Base-by-base conservation (phyloP, 768 basidiomycete species). In the Amanita rimosa region DNA sequence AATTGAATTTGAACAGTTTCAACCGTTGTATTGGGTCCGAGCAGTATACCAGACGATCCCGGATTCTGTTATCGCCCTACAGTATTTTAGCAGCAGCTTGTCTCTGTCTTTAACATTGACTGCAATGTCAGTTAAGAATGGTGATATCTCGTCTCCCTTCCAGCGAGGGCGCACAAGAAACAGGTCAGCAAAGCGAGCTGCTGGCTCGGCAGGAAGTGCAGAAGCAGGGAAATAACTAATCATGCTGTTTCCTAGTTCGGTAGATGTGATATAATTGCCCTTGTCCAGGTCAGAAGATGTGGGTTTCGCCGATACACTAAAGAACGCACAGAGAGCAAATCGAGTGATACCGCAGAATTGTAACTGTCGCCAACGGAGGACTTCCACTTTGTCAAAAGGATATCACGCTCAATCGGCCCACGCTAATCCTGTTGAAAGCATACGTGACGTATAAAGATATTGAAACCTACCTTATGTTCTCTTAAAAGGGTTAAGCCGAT, bases 51-150 rank as follows among this genome's bases (percentile, higher is more conserved):
- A 86, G 31, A 77, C 62, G 0, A 83, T 84, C 9, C 76, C 70
- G 0, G 71, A 58, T 45, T 86, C 83, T 45, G 83, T 87, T 37
- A 81, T 74, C 2, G 86, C 77, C 40, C 94, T 71, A 31, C 88
- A 88, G 58, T 85, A 88, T 66, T 92, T 97, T 37, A 90, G 75
- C 34, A 96, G 66, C 53, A 95, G 60, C 61, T 83, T 91, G 60
- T 98, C 94, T 35, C 87, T 73, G 58, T 90, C 90, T 63, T 96
- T 95, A 6, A 70, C 66, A 59, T 89, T 81, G n/a, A 92, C 70
- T 0, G 83, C 83, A 48, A 96, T 79, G 53, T 91, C 91, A 5
- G 70, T 64, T 10, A 98, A 67, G 66, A 94, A 98, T 3, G 85
- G 87, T 22, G 68, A 65, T 52, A 97, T 85, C 14, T 94, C 90